phyloP scores from a whole-genome alignment of 2,329 filamentous ascomycete genomes.

The Sporothrix mexicana region DNA sequence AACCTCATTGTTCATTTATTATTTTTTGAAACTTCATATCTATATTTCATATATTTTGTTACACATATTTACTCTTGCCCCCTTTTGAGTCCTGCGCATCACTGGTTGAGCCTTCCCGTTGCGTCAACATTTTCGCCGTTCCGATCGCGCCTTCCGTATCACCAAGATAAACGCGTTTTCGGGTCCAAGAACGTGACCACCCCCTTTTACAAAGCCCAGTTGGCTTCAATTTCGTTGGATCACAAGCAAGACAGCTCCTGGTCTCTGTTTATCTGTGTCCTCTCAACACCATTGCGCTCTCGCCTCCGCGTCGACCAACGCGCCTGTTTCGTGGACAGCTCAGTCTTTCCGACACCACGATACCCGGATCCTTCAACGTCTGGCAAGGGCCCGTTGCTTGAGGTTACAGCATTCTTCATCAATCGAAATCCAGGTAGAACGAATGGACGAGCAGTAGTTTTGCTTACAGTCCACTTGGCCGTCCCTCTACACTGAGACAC shows the following conservation, averaged over 20 bases:
- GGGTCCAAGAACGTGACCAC: too few relatives aligned
- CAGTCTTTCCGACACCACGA: neutral
- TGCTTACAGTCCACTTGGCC: conserved; percentile 23
- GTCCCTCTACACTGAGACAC: neutral
- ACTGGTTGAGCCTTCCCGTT: conserved; percentile 13
- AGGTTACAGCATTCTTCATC: too few relatives aligned
- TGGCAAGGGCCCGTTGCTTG: too few relatives aligned
- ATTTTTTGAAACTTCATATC: neutral
- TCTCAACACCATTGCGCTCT: neutral
- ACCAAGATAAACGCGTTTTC: neutral
- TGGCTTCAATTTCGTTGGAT: neutral
- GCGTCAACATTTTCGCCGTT: neutral
- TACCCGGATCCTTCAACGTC: too few relatives aligned
- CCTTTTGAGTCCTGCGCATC: neutral
- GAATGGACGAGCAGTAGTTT: conserved; percentile 29
- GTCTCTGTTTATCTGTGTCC: too few relatives aligned
- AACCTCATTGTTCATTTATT: too few relatives aligned
- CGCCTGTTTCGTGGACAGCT: neutral
- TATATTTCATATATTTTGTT: neutral
- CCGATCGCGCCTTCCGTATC: conserved; percentile 4
- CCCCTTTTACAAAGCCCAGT: neutral
- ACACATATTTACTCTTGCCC: neutral
- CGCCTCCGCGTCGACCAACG: neutral
- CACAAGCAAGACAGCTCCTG: too few relatives aligned
- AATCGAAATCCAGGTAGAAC: too few relatives aligned